These are phyloP conservation scores for Cordyceps cateniannulata DNA, from an alignment of 2,329 filamentous ascomycete genomes.

Conservation along the genomic window DNA sequence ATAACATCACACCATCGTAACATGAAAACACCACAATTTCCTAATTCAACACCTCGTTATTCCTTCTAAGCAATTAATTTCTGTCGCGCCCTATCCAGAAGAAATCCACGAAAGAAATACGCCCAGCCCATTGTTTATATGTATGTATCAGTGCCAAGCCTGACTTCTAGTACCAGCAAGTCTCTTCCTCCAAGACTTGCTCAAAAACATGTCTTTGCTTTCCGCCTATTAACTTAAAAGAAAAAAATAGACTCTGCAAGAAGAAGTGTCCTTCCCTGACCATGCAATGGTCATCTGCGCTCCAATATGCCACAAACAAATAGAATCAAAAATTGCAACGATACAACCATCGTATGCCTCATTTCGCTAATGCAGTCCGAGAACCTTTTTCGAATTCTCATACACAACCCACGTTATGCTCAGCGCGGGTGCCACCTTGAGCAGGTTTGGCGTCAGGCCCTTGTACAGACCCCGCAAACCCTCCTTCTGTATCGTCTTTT, in stretches of 20 bases:
- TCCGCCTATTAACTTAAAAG: background rate
- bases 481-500: constrained; percentile 75
- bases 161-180: background rate
- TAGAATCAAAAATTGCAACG: background rate
- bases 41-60: background rate
- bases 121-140: background rate
- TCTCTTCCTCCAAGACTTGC: background rate
- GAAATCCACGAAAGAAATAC: background rate
- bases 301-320: constrained; percentile 9
- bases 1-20: background rate
- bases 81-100: background rate
- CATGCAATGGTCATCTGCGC: background rate
- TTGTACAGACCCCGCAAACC: constrained; percentile 86
- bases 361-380: constrained; percentile 43
- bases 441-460: constrained; percentile 85
- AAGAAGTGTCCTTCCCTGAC: background rate
- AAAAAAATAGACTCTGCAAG: background rate
- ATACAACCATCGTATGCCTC: constrained; percentile 2
- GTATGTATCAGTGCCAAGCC: constrained; percentile 1
- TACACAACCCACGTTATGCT: constrained; percentile 95
- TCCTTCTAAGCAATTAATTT: background rate
- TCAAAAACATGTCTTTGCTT: background rate
- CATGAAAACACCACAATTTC: background rate
- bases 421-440: constrained; percentile 93
- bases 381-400: constrained; percentile 75